Conservation (phyloP, 1,139 yeast species). For the Scheffersomyces titani region DNA sequence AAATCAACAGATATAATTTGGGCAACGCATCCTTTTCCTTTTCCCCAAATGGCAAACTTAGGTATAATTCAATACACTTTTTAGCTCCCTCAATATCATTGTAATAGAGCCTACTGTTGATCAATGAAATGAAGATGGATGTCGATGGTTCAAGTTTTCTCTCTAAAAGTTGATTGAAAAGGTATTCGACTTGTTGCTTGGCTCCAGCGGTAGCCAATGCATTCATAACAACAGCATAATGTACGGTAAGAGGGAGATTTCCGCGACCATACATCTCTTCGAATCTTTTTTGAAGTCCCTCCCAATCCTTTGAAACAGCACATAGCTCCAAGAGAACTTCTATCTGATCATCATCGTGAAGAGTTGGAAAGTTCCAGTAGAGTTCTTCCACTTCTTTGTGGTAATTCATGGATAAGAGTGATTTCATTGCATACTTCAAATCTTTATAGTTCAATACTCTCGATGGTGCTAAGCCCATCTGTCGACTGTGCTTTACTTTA, state of each 20-base stretch:
- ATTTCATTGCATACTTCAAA: slow-evolving; percentile 31
- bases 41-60: slow-evolving; percentile 1
- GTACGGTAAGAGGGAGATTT: slow-evolving; percentile 54
- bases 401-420: slow-evolving; percentile 24
- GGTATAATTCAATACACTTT: slow-evolving; percentile 19
- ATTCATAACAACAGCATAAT: slow-evolving; percentile 65
- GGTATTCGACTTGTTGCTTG: slow-evolving; percentile 49
- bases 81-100: slow-evolving; percentile 48
- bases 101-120: slow-evolving; percentile 45
- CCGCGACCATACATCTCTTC: slow-evolving; percentile 62
- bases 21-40: slow-evolving; percentile 8
- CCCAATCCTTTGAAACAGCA: slow-evolving; percentile 59
- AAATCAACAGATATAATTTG: slow-evolving; percentile 39
- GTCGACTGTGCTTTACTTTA: slow-evolving; percentile 14
- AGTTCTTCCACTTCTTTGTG: slow-evolving; percentile 26
- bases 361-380: slow-evolving; percentile 22
- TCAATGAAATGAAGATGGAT: slow-evolving; percentile 48
- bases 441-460: slow-evolving; percentile 18
- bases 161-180: slow-evolving; percentile 49
- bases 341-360: slow-evolving; percentile 42
- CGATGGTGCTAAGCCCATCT: neutral
- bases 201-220: slow-evolving; percentile 65
- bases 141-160: slow-evolving; percentile 53
- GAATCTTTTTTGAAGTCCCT: slow-evolving; percentile 58
- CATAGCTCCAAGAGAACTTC: slow-evolving; percentile 49